Evolutionary conservation across 441 rosid species (phyloP), one percentile per base, ranked within the genome.

Genomic region (Lagerstroemia fauriei): DNA sequence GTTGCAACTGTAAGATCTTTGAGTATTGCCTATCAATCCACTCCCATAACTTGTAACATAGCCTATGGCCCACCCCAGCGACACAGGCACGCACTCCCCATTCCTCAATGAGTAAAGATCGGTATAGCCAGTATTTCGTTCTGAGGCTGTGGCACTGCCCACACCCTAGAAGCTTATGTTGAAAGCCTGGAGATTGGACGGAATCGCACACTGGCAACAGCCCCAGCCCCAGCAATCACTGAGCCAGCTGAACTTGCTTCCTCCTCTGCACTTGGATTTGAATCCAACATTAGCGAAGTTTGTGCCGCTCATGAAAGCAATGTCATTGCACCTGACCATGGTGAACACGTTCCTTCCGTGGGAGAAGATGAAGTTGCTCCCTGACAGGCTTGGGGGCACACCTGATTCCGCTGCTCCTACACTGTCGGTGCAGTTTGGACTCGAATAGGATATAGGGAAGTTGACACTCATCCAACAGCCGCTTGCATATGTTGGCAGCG

Each of bases 291-390:
- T 9, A 46, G 34, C 14, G 46, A 0, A 1, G 25, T 17, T 24
- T 20, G 27, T 31, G 59, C 34, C 2, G 27, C 9, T 46, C 53
- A 78, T 18, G 12, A 66, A 31, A 44, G 41, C 59, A 66, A 8
- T 7, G 71, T 0, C 4, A 53, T 20, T 6, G 3, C 75, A 50
- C n/a, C 34, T 66, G 0, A 68, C 24, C 0, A 48, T 46, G 0
- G 27, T 1, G 3, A 79, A 79, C 73, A 79, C 0, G 16, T 80
- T 80, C 57, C 20, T 25, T 0, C 22, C 20, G 31, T 46, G 31
- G 9, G 78, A 80, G 72, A 57, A 80, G 83, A 73, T 1, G 78
- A 80, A 80, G 27, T 59, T 63, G 78, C 78, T 80, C 16, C 73
- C 38, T 2, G 25, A 29, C 57, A 80, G 65, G 51, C 46, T 63